A percentile compares a stretch with the other conserved stretches of the same genome.
phyloP scores from a whole-genome alignment of 208 protist species.

The Vickermania ingenoplastis region DNA sequence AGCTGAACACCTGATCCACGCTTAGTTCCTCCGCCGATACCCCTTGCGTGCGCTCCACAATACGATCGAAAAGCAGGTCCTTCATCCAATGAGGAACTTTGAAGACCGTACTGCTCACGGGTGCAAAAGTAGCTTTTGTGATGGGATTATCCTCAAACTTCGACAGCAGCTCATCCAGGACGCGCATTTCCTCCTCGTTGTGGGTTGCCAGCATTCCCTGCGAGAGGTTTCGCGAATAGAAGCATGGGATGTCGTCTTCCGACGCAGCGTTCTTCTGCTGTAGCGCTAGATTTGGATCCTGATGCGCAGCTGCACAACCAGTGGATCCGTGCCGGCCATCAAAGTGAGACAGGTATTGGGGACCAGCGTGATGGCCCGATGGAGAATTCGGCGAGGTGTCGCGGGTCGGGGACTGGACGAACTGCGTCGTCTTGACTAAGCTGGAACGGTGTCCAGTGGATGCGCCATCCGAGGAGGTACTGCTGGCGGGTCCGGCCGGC shows the following conservation, averaged over 20 bases:
- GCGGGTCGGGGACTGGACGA: background rate
- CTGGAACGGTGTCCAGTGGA: too few species aligned
- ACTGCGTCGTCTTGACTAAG: background rate
- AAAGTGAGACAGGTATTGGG: background rate
- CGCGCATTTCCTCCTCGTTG: conserved; percentile 24
- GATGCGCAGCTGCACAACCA: too few species aligned
- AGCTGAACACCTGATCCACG: conserved; percentile 37
- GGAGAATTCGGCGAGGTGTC: background rate
- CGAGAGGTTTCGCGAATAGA: conserved; percentile 57
- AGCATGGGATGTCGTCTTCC: conserved; percentile 54
- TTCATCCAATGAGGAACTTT: conserved; percentile 75
- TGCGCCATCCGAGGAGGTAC: too few species aligned
- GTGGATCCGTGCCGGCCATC: background rate
- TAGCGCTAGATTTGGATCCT: too few species aligned
- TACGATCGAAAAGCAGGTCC: conserved; percentile 64
- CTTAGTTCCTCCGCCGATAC: conserved; percentile 29
- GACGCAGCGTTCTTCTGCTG: conserved; percentile 8
- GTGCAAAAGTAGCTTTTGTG: conserved; percentile 37
- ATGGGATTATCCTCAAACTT: conserved; percentile 8
- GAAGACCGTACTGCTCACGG: conserved; percentile 63
- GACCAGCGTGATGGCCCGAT: background rate
- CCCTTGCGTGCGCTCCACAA: conserved; percentile 14
- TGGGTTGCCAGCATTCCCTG: conserved; percentile 24
- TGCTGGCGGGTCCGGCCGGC: too few species aligned
- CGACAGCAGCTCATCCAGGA: conserved; percentile 37